These are phyloP conservation scores for Fomes fomentarius DNA, from an alignment of 1,284 basidiomycete genomes.

Conservation along the genomic window DNA sequence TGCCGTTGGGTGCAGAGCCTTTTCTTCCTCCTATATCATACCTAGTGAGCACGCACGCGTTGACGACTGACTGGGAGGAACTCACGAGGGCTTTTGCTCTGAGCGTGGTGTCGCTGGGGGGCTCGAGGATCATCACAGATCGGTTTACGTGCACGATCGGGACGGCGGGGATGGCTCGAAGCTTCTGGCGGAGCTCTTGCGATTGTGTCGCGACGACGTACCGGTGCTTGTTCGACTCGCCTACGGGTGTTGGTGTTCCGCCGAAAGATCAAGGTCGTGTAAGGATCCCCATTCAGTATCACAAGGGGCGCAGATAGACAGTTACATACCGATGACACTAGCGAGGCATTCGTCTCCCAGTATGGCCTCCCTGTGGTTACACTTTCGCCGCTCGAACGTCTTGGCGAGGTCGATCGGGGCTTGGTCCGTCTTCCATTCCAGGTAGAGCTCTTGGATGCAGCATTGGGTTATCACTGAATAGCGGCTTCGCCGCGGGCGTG, in stretches of 20 bases:
- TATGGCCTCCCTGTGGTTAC: constrained; percentile 89
- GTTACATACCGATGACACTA: constrained; percentile 81
- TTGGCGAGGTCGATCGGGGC: constrained; percentile 87
- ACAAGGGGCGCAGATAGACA: no score
- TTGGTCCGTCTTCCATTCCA: constrained; percentile 73
- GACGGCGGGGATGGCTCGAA: constrained; percentile 77
- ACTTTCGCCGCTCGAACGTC: constrained; percentile 89
- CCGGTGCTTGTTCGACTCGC: constrained; percentile 87
- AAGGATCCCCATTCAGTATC: no score
- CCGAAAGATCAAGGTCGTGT: not conserved
- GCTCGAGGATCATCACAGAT: constrained; percentile 89
- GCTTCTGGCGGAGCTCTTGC: constrained; percentile 60
- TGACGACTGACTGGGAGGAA: constrained; percentile 14
- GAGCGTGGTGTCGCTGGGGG: constrained; percentile 79
- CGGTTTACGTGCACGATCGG: constrained; percentile 90
- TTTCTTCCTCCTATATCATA: constrained; percentile 54
- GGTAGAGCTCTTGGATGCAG: constrained; percentile 89
- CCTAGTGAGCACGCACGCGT: constrained; percentile 1
- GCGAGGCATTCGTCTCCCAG: constrained; percentile 84
- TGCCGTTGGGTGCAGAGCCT: constrained; percentile 48
- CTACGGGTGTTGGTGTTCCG: no score
- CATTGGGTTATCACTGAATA: constrained; percentile 94
- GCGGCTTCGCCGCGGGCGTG: constrained; percentile 44
- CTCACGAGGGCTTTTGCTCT: constrained; percentile 66
- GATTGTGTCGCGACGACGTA: constrained; percentile 88